Evolutionary conservation across 768 basidiomycete species (phyloP).

Genomic region (Hygrophorus pudorinus): DNA sequence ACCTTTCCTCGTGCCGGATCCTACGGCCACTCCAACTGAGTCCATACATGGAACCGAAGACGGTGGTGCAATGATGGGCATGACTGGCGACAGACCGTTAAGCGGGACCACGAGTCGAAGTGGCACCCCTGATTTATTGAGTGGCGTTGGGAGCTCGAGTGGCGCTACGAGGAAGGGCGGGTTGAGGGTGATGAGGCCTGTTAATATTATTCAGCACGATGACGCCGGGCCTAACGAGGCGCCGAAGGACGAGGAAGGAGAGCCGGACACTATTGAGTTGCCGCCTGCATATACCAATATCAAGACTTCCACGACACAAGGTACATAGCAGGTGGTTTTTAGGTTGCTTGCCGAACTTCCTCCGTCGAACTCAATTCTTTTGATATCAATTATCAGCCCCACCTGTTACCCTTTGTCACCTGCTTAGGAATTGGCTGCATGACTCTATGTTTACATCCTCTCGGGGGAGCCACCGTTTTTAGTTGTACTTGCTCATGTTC

Average conservation of each 20-base stretch:
- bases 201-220: slow-evolving; percentile 80
- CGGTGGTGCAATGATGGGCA: slow-evolving; percentile 2
- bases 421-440: background rate
- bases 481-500: too few species aligned
- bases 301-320: slow-evolving; percentile 12
- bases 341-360: background rate
- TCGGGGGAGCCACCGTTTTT: too few species aligned
- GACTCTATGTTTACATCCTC: too few species aligned
- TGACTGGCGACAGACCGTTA: slow-evolving; percentile 4
- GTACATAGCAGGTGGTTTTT: background rate
- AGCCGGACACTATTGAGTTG: slow-evolving; percentile 69
- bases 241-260: slow-evolving; percentile 25
- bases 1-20: slow-evolving; percentile 63
- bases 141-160: slow-evolving; percentile 9
- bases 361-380: background rate
- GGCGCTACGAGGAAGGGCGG: slow-evolving; percentile 35
- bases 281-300: slow-evolving; percentile 78
- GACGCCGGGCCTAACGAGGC: slow-evolving; percentile 52
- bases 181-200: slow-evolving; percentile 47
- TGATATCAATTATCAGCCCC: background rate
- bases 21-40: slow-evolving; percentile 34
- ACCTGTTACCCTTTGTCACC: background rate
- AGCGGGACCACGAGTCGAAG: slow-evolving; percentile 15
- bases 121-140: slow-evolving; percentile 8
- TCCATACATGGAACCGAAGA: slow-evolving; percentile 7